Conservation (phyloP, 345 rosid species). For the Euphorbia tirucalli region DNA sequence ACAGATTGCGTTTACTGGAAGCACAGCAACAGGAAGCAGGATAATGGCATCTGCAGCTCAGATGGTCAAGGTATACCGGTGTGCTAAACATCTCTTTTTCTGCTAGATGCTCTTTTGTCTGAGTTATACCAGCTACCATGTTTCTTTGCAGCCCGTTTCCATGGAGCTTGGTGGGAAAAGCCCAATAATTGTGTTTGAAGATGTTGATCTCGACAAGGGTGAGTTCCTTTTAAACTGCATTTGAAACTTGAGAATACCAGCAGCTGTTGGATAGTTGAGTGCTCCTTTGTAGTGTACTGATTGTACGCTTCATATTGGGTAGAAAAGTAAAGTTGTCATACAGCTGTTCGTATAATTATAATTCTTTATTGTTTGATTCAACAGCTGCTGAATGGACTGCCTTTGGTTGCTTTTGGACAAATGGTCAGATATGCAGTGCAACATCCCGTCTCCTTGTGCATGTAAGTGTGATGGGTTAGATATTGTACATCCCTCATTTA, state of each 20-base stretch:
- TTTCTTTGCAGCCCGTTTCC: constrained; percentile 70
- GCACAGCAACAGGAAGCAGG: constrained; percentile 82
- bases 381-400: constrained; percentile 87
- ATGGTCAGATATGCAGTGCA: constrained; percentile 98
- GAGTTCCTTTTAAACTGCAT: constrained; percentile 17
- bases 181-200: constrained; percentile 89
- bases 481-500: background rate
- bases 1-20: constrained; percentile 94
- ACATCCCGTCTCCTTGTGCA: constrained; percentile 93
- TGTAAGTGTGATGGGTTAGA: constrained; percentile 43
- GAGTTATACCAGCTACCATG: constrained; percentile 9
- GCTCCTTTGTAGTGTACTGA: constrained; percentile 8
- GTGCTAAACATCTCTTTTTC: constrained; percentile 5
- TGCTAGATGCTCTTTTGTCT: constrained; percentile 1
- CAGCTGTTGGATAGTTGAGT: background rate
- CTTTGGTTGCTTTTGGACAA: constrained; percentile 96
- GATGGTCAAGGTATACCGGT: constrained; percentile 64
- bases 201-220: constrained; percentile 90
- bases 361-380: constrained; percentile 17
- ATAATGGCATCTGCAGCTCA: constrained; percentile 83
- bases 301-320: constrained; percentile 11
- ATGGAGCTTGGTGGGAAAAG: constrained; percentile 98
- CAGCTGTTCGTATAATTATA: background rate
- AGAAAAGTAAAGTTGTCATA: background rate
- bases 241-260: background rate